Base-by-base conservation (phyloP, 2,329 filamentous ascomycete genomes). In the Lachnellula willkommii region DNA sequence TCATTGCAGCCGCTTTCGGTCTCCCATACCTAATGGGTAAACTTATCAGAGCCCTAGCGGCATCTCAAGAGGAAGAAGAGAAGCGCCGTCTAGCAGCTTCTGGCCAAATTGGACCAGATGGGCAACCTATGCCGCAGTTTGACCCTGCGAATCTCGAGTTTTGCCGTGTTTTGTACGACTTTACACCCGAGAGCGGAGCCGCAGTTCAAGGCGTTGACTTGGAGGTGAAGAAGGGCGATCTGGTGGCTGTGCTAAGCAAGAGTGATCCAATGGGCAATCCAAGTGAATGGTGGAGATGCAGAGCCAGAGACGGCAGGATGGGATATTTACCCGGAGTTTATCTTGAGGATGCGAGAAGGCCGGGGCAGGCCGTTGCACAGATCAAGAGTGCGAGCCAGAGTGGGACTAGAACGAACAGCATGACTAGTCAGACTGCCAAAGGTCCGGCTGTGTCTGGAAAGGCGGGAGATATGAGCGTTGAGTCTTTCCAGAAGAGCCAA, bases 11-110 rank as follows among this genome's bases (percentile, higher is more conserved):
- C 17, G 92, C 95, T 5, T 96, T 99, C 67, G 95, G 94, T 52
- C 80, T 99, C 14, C 94, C 94, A 5, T 99, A 96, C 71, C 79
- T 99, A 49, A 96, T 99, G 92, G 87, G 89, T 74, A 99, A 96
- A 75, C 83, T 96, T 64, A 97, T 99, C 71, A 86, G 85, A 68
- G 81, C 89, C 1, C 79, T 99, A 40, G 90, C 92, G 15, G 83
- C 87, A 37, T 87, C 85, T 5, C 89, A 94, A 68, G 90, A 96
- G 73, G 89, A 93, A 68, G 89, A 95, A 67, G 84, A 90, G 71
- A 80, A 81, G 56, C 77, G 76, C 51, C 79, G 82, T 45, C 74
- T 84, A 63, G 77, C 75, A 17, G 78, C 75, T 53, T 76, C 78
- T 57, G 77, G 78, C 49, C 73, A 77, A 58, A 74, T 79, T 24